Evolutionary conservation across 768 basidiomycete species (phyloP).

Genomic region (Cystobasidium ongulense): DNA sequence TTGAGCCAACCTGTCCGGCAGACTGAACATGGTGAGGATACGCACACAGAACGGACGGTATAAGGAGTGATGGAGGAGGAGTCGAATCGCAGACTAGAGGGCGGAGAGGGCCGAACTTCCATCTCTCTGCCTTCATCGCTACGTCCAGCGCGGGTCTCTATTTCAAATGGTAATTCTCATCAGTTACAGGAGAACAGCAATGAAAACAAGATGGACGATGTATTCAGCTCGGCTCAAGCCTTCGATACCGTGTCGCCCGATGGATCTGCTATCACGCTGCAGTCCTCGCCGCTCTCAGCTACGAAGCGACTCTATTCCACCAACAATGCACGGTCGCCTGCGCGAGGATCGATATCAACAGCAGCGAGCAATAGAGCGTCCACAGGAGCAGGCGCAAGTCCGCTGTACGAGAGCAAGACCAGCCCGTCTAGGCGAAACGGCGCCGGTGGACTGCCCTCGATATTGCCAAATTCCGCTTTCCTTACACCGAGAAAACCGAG

Average conservation of each 20-base stretch:
- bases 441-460: neutral
- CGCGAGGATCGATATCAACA: too few species aligned
- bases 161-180: neutral
- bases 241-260: neutral
- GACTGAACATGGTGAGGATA: too few species aligned
- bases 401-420: neutral
- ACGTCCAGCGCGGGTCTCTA: neutral
- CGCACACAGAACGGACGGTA: too few species aligned
- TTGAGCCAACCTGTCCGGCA: too few species aligned
- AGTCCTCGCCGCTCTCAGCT: slow-evolving; percentile 1
- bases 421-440: neutral
- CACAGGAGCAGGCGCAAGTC: neutral
- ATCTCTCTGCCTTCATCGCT: neutral
- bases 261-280: neutral
- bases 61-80: neutral
- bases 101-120: too few species aligned
- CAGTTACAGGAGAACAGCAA: neutral
- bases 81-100: neutral
- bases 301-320: neutral
- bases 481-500: slow-evolving; percentile 12
- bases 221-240: neutral
- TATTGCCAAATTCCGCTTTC: slow-evolving; percentile 17
- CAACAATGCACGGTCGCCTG: neutral
- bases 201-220: neutral
- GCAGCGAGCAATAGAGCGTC: neutral